Evolutionary conservation across 257 asterid genomes (phyloP), one percentile per base, ranked within the genome.

Genomic region (Fraxinus pennsylvanica): DNA sequence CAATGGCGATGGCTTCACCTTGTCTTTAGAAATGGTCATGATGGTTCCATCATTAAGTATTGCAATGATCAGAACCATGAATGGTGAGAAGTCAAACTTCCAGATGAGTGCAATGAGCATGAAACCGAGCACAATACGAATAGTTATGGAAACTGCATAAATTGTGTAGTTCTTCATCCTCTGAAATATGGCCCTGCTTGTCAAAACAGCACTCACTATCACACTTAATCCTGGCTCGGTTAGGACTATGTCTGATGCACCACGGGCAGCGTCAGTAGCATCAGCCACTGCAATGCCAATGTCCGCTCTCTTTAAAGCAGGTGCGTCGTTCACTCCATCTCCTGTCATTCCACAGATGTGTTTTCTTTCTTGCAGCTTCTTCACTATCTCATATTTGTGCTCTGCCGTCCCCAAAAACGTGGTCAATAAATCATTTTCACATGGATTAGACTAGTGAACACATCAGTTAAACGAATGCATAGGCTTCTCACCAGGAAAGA

Each of bases 21-120:
- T 89, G 81, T 89, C 92, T 68, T 89, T 89, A 9, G 92, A 86
- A 73, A 89, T 89, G 74, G 92, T 89, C 92, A 89, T 89, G 76
- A 89, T 86, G 75, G 92, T 89, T 74, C 92, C 89, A 47, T 89
- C 92, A 25, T 89, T 89, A 22, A 89, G 92, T 25, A 89, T 85
- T 61, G 92, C 92, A 71, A 87, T 87, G 63, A 89, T 71, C 13
- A 89, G 85, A 61, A 89, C 91, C 92, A 89, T 89, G 80, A 89
- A 89, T 0, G 91, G 92, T 17, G 91, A 85, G 81, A 89, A 89
- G 72, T 89, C 92, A 22, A 89, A 89, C 84, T 85, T 81, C 92
- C 92, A 89, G 36, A 87, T 89, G 21, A 89, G 81, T 43, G 92
- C 92, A 38, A 89, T 78, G 78, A 87, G 88, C 91, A 87, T 74